These are phyloP conservation scores for Nakazawaea peltata DNA, from an alignment of 805 yeast genomes.

Conservation along the genomic window DNA sequence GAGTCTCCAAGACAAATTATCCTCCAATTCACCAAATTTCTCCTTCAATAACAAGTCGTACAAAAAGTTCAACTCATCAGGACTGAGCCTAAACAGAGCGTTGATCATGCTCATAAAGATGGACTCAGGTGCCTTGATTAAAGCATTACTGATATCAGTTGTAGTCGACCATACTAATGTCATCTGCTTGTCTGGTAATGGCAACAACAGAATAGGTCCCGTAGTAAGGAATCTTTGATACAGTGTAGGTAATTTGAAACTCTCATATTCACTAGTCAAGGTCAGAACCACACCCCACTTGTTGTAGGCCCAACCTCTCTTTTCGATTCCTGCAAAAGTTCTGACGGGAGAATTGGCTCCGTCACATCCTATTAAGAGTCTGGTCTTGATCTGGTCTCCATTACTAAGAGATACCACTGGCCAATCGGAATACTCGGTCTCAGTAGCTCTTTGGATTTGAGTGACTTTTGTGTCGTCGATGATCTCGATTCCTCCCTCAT, in stretches of 20 bases:
- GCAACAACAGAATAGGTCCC: constrained; percentile 90
- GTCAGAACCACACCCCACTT: constrained; percentile 93
- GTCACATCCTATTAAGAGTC: constrained; percentile 90
- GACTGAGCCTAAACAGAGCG: constrained; percentile 78
- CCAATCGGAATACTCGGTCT: constrained; percentile 48
- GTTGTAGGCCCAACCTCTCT: constrained; percentile 89
- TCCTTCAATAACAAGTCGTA: constrained; percentile 27
- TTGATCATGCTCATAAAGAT: constrained; percentile 67
- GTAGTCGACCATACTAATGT: constrained; percentile 91
- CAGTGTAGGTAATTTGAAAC: constrained; percentile 56
- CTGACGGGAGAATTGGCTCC: constrained; percentile 94
- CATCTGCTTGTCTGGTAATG: constrained; percentile 81
- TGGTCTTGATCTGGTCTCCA: constrained; percentile 56
- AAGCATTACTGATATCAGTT: constrained; percentile 59
- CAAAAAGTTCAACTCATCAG: constrained; percentile 68
- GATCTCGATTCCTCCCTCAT: constrained; percentile 26
- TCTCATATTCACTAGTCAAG: constrained; percentile 64
- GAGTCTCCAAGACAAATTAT: constrained; percentile 71
- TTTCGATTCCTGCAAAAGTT: constrained; percentile 67
- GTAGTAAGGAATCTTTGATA: constrained; percentile 90
- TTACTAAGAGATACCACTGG: constrained; percentile 63
- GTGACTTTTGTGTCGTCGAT: constrained; percentile 64
- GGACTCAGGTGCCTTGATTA: constrained; percentile 50
- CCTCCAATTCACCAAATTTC: constrained; percentile 35
- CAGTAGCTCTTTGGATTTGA: constrained; percentile 30